These are phyloP conservation scores for Haberlea rhodopensis DNA, from an alignment of 257 asterid genomes.

Conservation along the genomic window DNA sequence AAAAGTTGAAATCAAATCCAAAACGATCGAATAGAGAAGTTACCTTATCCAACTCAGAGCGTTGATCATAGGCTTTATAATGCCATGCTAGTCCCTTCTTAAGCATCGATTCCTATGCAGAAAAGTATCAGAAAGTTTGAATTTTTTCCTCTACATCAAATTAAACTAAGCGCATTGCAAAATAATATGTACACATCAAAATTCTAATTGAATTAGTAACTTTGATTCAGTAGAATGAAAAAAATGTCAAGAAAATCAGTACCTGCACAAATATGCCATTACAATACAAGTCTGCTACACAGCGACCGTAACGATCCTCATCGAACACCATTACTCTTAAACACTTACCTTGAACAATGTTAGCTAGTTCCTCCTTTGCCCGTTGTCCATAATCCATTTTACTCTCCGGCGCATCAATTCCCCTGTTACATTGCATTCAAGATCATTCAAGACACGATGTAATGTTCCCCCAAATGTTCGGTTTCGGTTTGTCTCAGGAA, in stretches of 20 bases:
- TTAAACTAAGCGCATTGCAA: too few relatives aligned
- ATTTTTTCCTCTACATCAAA: too few relatives aligned
- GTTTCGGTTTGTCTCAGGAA: too few relatives aligned
- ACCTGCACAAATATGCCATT: conserved; percentile 91
- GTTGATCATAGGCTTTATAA: conserved; percentile 73
- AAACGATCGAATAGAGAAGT: background rate
- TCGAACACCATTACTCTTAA: conserved; percentile 59
- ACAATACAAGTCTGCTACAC: conserved; percentile 81
- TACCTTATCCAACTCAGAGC: conserved; percentile 73
- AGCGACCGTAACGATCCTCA: conserved; percentile 78
- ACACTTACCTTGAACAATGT: conserved; percentile 64
- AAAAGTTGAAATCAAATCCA: background rate
- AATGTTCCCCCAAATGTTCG: too few relatives aligned
- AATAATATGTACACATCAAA: background rate
- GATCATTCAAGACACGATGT: background rate
- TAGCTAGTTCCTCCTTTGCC: conserved; percentile 76
- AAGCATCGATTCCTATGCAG: conserved; percentile 69
- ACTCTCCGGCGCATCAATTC: conserved; percentile 92
- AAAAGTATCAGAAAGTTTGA: background rate
- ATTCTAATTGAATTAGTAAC: background rate
- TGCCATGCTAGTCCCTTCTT: conserved; percentile 96
- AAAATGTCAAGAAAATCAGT: background rate
- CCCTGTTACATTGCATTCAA: conserved; percentile 43
- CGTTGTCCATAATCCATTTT: conserved; percentile 74
- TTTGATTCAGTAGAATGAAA: background rate